Evolutionary conservation across 1,284 basidiomycete species (phyloP), one percentile per base, ranked within the genome.

Genomic region (Puccinia horiana): DNA sequence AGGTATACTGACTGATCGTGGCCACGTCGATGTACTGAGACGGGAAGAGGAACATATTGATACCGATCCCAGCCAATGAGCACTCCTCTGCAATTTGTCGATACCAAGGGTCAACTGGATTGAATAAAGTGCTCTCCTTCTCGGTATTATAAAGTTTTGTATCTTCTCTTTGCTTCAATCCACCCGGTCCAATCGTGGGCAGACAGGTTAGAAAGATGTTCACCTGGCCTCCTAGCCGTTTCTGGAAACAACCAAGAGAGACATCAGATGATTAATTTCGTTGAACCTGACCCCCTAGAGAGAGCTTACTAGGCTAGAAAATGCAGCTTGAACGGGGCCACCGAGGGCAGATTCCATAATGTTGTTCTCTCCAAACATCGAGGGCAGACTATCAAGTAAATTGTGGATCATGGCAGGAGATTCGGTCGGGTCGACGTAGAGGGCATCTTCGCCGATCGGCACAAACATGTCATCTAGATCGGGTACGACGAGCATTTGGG

Each of bases 401-500:
- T 88, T 87, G 85, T 92, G 90, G 76, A 94, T 89, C 26, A 89
- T 87, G 74, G 88, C 86, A 83, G 92, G 90, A 63, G 91, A 92
- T 82, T 92, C 90, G 83, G 87, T 86, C 0, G 94, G 92, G 84
- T 95, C 91, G 9, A 93, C 95, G 83, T 98, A 93, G 67, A 97
- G 89, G 0, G 92, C 93, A 16, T 90, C 88, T 75, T 69, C 75
- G 49, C 89, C 89, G 49, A 96, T 88, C 0, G 97, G 97, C 1
- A 94, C 88, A 87, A 96, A 99, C 40, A 95, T 92, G 84, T 99
- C 97, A 35, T 96, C 89, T 49, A 98, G 88, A 86, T 99, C 97
- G 0, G 93, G 89, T 8, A 98, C 91, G 61, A 99, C 91, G 58
- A 96, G 89, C 90, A 97, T 93, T 76, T 91, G 90, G 0, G 92